Percentiles rank a stretch among this genome's conserved stretches.
These are phyloP conservation scores for Naganishia vishniacii DNA, from an alignment of 768 basidiomycete species.

Conservation along the genomic window DNA sequence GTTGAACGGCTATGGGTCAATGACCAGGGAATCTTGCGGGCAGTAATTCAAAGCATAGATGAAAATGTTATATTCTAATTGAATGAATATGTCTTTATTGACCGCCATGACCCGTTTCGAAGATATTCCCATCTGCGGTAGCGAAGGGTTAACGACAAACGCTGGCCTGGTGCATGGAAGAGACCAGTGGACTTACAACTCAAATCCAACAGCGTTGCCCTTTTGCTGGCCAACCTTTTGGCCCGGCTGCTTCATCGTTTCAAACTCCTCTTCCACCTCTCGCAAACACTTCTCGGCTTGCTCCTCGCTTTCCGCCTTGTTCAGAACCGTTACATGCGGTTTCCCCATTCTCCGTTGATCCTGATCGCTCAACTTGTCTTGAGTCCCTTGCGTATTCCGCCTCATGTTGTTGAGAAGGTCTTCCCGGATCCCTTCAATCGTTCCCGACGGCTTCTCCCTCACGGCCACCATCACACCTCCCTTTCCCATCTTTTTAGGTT, in stretches of 20 bases:
- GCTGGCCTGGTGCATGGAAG: background rate
- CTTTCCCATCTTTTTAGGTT: constrained; percentile 37
- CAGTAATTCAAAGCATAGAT: constrained; percentile 3
- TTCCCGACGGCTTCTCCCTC: constrained; percentile 31
- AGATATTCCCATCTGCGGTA: constrained; percentile 37
- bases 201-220: constrained; percentile 36
- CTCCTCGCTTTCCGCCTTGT: constrained; percentile 37
- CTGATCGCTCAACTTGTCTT: constrained; percentile 36
- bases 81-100: constrained; percentile 34
- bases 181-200: constrained; percentile 31
- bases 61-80: background rate
- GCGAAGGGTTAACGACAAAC: background rate
- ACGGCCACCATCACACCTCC: constrained; percentile 34
- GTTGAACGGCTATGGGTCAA: constrained; percentile 2
- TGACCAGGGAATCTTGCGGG: background rate
- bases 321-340: constrained; percentile 39
- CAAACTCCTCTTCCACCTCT: constrained; percentile 35
- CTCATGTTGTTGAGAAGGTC: constrained; percentile 29
- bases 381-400: constrained; percentile 24
- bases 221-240: constrained; percentile 31
- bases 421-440: constrained; percentile 30
- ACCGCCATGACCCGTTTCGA: constrained; percentile 37
- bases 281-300: constrained; percentile 36
- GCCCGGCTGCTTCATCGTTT: constrained; percentile 29
- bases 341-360: constrained; percentile 32